These are phyloP conservation scores for Thielaviopsis ethacetica DNA, from an alignment of 2,329 filamentous ascomycete species.

Conservation along the genomic window DNA sequence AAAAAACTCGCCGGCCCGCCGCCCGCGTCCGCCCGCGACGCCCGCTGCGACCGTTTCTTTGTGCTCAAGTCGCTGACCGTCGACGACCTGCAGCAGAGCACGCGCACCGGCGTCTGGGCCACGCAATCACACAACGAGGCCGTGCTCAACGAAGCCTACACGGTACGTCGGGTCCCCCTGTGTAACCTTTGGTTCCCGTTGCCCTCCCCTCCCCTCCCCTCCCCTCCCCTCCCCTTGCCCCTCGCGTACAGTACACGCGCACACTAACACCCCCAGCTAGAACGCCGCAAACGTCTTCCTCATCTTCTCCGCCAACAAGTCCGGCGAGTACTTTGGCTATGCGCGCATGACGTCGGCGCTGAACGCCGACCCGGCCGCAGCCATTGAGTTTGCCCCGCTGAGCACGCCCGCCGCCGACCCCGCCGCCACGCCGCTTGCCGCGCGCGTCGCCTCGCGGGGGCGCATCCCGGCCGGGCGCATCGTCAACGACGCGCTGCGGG, in stretches of 20 bases:
- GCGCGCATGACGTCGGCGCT: conserved; percentile 80
- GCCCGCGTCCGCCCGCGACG: background rate
- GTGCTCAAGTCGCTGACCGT: conserved; percentile 84
- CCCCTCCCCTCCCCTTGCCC: no score
- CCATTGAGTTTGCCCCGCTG: conserved; percentile 53
- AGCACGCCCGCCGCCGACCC: conserved; percentile 45
- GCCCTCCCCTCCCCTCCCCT: no score
- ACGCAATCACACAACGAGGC: conserved; percentile 89
- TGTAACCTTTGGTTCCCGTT: no score
- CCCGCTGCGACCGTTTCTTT: conserved; percentile 49
- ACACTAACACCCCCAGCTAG: no score
- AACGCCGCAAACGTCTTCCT: conserved; percentile 70
- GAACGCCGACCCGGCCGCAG: conserved; percentile 54
- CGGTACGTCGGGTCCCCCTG: conserved; percentile 35
- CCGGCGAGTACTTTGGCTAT: conserved; percentile 91
- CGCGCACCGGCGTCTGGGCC: conserved; percentile 80
- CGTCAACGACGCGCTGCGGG: conserved; percentile 82
- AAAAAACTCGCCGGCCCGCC: background rate
- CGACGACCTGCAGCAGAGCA: conserved; percentile 77
- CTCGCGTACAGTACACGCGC: no score
- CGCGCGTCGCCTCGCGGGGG: conserved; percentile 61
- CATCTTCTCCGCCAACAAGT: conserved; percentile 93
- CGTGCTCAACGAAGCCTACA: conserved; percentile 65
- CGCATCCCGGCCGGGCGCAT: conserved; percentile 69
- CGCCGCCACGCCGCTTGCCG: conserved; percentile 49